phyloP scores from a whole-genome alignment of 352 stramenopile genomes.

The Phytophthora rubi region DNA sequence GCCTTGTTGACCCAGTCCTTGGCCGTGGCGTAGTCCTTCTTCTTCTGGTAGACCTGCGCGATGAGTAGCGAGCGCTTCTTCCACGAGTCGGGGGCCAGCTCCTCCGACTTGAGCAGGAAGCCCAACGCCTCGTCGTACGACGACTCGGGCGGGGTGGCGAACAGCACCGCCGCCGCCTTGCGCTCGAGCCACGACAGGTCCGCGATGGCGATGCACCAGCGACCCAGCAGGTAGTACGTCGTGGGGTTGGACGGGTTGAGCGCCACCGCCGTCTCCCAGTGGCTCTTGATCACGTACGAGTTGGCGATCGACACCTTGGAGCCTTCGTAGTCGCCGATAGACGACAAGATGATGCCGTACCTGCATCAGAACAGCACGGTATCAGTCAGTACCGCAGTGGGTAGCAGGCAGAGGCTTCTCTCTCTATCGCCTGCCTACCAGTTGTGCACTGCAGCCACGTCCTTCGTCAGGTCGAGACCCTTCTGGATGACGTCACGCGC shows the following conservation, averaged over 20 bases:
- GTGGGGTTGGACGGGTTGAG: constrained; percentile 78
- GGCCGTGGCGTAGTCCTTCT: constrained; percentile 62
- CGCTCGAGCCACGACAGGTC: constrained; percentile 88
- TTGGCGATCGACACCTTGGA: constrained; percentile 87
- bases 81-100: constrained; percentile 74
- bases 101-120: constrained; percentile 82
- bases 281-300: constrained; percentile 80
- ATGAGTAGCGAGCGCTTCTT: constrained; percentile 88
- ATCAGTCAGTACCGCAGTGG: background rate
- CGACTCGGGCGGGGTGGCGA: constrained; percentile 78
- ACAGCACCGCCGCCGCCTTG: constrained; percentile 83
- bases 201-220: constrained; percentile 86
- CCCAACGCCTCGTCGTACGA: constrained; percentile 84
- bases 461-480: constrained; percentile 53
- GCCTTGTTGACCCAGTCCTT: constrained; percentile 81
- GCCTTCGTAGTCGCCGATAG: constrained; percentile 87
- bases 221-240: constrained; percentile 80
- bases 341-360: constrained; percentile 85
- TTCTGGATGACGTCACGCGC: constrained; percentile 67
- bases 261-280: constrained; percentile 80
- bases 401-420: background rate
- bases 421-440: constrained; percentile 47
- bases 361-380: constrained; percentile 20
- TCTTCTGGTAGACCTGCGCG: constrained; percentile 85
- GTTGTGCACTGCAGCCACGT: constrained; percentile 80